A percentile compares a stretch with the other conserved stretches of the same genome.
These are phyloP conservation scores for Daldinia caldariorum DNA, from an alignment of 495 filamentous ascomycete genomes.

Conservation along the genomic window DNA sequence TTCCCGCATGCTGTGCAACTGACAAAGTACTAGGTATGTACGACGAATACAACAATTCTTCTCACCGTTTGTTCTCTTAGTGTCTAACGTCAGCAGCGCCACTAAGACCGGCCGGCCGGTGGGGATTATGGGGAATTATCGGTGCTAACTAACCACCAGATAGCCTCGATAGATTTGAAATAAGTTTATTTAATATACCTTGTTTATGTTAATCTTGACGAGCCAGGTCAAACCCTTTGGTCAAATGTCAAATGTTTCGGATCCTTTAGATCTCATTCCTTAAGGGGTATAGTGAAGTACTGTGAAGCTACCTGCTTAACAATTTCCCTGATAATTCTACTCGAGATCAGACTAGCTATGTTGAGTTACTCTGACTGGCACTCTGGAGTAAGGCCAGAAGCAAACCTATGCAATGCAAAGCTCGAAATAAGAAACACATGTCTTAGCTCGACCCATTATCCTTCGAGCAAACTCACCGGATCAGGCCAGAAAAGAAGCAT, in stretches of 20 bases:
- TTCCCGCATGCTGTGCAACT: constrained; percentile 20
- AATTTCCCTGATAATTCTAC: neutral
- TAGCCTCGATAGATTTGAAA: neutral
- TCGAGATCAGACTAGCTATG: neutral
- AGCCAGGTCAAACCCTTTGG: constrained; percentile 6
- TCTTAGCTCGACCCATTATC: neutral
- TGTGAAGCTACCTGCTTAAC: too few species aligned
- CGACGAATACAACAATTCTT: constrained; percentile 2
- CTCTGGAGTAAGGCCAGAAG: neutral
- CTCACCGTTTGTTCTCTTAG: constrained; percentile 17
- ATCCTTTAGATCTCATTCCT: constrained; percentile 18
- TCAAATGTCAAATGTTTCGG: constrained; percentile 19
- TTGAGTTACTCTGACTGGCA: neutral
- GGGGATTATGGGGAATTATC: neutral
- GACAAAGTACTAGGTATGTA: neutral
- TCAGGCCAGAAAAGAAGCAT: neutral
- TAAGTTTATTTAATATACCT: neutral
- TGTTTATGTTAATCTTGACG: constrained; percentile 4
- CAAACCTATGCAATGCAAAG: neutral
- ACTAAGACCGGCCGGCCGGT: constrained; percentile 4
- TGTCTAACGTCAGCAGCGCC: constrained; percentile 41
- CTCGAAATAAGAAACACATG: neutral
- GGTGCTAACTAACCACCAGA: neutral
- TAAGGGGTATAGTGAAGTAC: neutral
- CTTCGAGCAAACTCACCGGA: neutral